phyloP scores from a whole-genome alignment of 1,139 yeast genomes.

The Taphrina wiesneri region DNA sequence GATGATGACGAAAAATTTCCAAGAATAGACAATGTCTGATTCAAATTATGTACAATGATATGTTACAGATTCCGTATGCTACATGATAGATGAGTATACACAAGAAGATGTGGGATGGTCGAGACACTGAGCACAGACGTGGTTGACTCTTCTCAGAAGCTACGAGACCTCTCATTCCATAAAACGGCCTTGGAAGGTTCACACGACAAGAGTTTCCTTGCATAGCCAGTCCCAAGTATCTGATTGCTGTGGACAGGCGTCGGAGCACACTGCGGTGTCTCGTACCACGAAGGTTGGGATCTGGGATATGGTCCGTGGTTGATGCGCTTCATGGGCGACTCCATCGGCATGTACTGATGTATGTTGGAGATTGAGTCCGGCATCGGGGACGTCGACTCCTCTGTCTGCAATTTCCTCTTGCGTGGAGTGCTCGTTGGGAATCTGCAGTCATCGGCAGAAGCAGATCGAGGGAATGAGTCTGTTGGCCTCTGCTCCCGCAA shows the following conservation, averaged over 20 bases:
- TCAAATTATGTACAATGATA: no score
- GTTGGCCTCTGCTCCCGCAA: neutral
- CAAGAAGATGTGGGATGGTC: no score
- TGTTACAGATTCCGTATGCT: no score
- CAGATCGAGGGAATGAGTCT: neutral
- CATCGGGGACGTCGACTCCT: neutral
- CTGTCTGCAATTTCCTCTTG: neutral
- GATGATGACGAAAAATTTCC: no score
- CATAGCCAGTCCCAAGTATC: neutral
- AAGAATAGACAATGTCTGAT: no score
- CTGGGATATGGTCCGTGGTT: conserved; percentile 1
- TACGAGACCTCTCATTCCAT: neutral
- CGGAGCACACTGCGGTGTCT: neutral
- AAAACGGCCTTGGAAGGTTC: neutral
- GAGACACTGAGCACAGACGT: no score
- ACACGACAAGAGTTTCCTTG: neutral
- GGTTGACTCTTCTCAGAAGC: neutral
- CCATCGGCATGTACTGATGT: neutral
- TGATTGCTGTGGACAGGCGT: neutral
- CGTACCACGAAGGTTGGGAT: neutral
- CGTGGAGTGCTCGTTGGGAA: neutral
- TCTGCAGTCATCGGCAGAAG: neutral
- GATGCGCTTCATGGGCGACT: neutral
- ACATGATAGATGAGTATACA: no score
- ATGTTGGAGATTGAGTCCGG: neutral